Conservation (phyloP, 2,329 filamentous ascomycete species). For the Botrytis sinoallii region DNA sequence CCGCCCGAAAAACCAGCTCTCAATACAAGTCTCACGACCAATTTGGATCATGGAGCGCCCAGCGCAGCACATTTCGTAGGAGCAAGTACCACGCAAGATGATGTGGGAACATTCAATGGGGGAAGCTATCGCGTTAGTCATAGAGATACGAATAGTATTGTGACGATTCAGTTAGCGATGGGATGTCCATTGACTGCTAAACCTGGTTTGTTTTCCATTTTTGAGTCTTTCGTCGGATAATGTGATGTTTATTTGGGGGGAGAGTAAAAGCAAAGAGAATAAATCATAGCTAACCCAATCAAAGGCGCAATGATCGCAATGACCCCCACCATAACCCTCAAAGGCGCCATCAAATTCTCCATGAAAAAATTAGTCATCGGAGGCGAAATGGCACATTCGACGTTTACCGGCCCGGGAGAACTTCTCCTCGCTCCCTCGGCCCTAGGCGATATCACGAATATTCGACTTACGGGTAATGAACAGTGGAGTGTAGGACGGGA, state of each 20-base stretch:
- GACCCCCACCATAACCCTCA: constrained; percentile 82
- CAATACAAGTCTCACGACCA: constrained; percentile 33
- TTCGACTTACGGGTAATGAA: constrained; percentile 69
- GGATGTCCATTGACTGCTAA: constrained; percentile 80
- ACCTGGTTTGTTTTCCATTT: constrained; percentile 52
- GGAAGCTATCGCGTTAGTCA: constrained; percentile 93
- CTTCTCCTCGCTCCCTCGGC: constrained; percentile 76
- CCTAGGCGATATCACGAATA: constrained; percentile 80
- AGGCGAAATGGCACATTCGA: constrained; percentile 74
- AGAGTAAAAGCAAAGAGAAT: not conserved
- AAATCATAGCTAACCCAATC: constrained; percentile 20
- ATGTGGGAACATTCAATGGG: constrained; percentile 95
- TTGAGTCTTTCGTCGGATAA: not conserved
- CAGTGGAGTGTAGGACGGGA: constrained; percentile 85
- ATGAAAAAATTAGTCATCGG: constrained; percentile 88
- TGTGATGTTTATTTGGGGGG: not conserved
- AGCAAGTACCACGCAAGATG: constrained; percentile 64
- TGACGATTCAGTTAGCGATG: constrained; percentile 86
- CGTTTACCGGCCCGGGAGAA: constrained; percentile 86
- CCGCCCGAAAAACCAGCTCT: constrained; percentile 34
- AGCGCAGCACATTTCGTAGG: constrained; percentile 58
- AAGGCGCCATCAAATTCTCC: constrained; percentile 78
- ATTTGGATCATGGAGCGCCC: constrained; percentile 43
- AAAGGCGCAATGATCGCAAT: constrained; percentile 88
- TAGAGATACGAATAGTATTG: constrained; percentile 81